A percentile compares a stretch with the other conserved stretches of the same genome.
These are phyloP conservation scores for Penicillium macrosclerotiorum DNA, from an alignment of 495 filamentous ascomycete species.

Conservation along the genomic window DNA sequence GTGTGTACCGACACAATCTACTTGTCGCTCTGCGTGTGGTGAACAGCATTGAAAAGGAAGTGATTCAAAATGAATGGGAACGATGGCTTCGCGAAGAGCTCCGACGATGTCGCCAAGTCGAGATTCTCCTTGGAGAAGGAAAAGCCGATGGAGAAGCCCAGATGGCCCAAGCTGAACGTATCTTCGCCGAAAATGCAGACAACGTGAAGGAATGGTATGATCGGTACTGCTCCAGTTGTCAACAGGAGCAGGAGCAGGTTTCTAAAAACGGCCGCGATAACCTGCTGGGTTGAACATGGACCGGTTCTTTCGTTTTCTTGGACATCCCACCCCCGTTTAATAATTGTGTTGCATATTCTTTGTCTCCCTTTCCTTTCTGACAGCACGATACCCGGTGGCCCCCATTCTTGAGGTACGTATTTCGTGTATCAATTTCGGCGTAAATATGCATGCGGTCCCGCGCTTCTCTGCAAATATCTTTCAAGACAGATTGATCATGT, in stretches of 20 bases:
- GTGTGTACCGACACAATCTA: slow-evolving; percentile 84
- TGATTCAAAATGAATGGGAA: slow-evolving; percentile 84
- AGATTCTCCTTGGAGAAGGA: slow-evolving; percentile 43
- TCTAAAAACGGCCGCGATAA: slow-evolving; percentile 15
- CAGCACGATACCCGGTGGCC: slow-evolving; percentile 36
- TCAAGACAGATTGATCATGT: slow-evolving; percentile 7
- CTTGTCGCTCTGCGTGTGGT: slow-evolving; percentile 87
- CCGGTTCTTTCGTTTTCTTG: slow-evolving; percentile 2
- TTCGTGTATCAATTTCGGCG: slow-evolving; percentile 13
- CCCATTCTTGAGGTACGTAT: slow-evolving; percentile 4
- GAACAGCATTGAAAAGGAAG: slow-evolving; percentile 82
- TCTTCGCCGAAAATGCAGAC: slow-evolving; percentile 42
- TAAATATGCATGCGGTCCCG: slow-evolving; percentile 7
- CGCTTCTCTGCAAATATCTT: slow-evolving; percentile 14
- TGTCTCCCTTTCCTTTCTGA: slow-evolving; percentile 6
- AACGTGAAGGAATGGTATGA: slow-evolving; percentile 63
- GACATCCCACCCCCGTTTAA: slow-evolving; percentile 2
- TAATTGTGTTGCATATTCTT: slow-evolving; percentile 13
- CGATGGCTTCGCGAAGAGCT: slow-evolving; percentile 79
- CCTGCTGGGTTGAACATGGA: slow-evolving; percentile 16
- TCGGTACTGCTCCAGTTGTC: slow-evolving; percentile 74
- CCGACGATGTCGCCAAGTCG: slow-evolving; percentile 62
- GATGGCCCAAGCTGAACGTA: slow-evolving; percentile 20
- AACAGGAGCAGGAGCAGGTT: slow-evolving; percentile 50
- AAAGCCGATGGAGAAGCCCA: slow-evolving; percentile 25